Conservation (phyloP, 495 filamentous ascomycete genomes). For the Opeltia flavorubescens region DNA sequence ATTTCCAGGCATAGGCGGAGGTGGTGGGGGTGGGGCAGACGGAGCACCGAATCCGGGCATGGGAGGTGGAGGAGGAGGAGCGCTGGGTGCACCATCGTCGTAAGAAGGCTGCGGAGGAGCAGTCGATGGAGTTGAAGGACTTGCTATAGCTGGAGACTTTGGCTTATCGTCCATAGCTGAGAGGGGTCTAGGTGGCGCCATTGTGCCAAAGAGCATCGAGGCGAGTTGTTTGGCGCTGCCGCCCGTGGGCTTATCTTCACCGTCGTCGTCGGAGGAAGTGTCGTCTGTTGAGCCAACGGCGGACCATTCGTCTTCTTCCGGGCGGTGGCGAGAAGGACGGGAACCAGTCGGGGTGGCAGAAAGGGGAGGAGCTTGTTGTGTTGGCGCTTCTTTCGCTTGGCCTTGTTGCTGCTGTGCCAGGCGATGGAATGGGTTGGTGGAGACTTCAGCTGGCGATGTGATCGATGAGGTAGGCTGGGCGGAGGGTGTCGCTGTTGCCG, state of each 20-base stretch:
- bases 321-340: slow-evolving; percentile 39
- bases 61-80: slow-evolving; percentile 25
- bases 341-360: slow-evolving; percentile 27
- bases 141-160: slow-evolving; percentile 28
- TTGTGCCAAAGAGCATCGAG: slow-evolving; percentile 88
- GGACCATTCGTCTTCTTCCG: slow-evolving; percentile 82
- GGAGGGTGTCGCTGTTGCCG: slow-evolving; percentile 23
- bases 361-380: slow-evolving; percentile 23
- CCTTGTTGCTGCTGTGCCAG: slow-evolving; percentile 44
- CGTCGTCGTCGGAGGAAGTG: slow-evolving; percentile 45
- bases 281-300: slow-evolving; percentile 68
- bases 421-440: slow-evolving; percentile 94
- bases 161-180: slow-evolving; percentile 65
- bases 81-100: slow-evolving; percentile 19
- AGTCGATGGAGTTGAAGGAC: slow-evolving; percentile 11
- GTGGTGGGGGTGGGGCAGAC: slow-evolving; percentile 30
- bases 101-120: slow-evolving; percentile 5
- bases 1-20: slow-evolving; percentile 31
- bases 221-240: slow-evolving; percentile 82
- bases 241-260: slow-evolving; percentile 60
- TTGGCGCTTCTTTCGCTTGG: slow-evolving; percentile 41
- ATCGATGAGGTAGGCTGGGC: slow-evolving; percentile 19
- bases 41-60: slow-evolving; percentile 22
- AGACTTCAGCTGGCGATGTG: slow-evolving; percentile 33
- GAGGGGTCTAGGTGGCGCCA: slow-evolving; percentile 84